These are phyloP conservation scores for Carex myosuroides DNA, from an alignment of 176 grass and related monocot species.

Conservation along the genomic window DNA sequence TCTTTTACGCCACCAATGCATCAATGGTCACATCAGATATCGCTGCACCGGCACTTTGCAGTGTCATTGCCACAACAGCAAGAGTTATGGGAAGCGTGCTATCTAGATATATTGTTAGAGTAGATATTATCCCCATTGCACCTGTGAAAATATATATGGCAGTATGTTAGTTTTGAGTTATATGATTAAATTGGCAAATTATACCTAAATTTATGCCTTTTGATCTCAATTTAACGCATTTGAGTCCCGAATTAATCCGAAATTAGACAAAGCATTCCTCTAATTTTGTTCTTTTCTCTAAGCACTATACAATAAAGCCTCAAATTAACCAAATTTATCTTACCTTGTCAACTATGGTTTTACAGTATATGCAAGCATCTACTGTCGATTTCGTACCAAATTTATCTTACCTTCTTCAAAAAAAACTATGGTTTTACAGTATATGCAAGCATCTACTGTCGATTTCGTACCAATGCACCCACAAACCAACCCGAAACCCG, in stretches of 20 bases:
- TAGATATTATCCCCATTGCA: too few species aligned
- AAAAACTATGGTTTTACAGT: background rate
- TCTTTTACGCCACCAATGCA: conserved; percentile 61
- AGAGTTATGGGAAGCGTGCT: background rate
- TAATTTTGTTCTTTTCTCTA: background rate
- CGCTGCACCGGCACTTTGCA: conserved; percentile 47
- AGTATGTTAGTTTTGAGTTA: too few species aligned
- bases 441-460: background rate
- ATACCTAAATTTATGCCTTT: background rate
- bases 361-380: too few species aligned
- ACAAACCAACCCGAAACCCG: too few species aligned
- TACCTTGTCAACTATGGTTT: background rate
- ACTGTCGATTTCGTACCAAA: too few species aligned
- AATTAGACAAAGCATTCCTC: background rate
- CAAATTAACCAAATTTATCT: background rate
- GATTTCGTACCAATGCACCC: background rate
- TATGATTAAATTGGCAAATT: too few species aligned
- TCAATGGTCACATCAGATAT: conserved; percentile 77
- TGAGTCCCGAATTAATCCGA: background rate
- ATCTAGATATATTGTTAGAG: too few species aligned
- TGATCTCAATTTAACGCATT: too few species aligned
- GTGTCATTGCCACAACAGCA: conserved; percentile 38
- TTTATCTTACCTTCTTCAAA: background rate
- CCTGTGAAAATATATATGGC: too few species aligned
- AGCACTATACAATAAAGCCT: too few species aligned